phyloP scores from a whole-genome alignment of 176 grass and related monocot genomes.

The Olyra latifolia region DNA sequence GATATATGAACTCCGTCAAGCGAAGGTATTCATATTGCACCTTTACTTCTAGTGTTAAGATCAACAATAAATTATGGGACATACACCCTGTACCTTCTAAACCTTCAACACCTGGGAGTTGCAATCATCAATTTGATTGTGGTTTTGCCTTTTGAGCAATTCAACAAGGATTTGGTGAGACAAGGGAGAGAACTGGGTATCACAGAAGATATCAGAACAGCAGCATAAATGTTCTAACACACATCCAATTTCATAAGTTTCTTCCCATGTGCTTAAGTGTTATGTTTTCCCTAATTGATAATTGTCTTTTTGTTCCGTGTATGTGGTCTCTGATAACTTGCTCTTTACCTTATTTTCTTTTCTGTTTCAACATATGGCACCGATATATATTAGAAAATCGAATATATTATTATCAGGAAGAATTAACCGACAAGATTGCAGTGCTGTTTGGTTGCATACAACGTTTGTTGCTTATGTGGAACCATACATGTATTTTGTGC shows the following conservation, averaged over 20 bases:
- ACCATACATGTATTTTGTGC: neutral
- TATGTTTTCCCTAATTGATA: neutral
- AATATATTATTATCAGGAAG: neutral
- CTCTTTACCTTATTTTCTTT: neutral
- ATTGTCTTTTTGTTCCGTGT: neutral
- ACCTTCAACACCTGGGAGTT: neutral
- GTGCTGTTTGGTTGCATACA: neutral
- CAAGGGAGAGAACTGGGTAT: neutral
- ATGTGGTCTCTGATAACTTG: neutral
- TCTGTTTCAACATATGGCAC: neutral
- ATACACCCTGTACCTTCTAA: neutral
- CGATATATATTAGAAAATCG: neutral
- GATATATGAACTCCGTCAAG: conserved; percentile 94
- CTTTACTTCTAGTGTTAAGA: neutral
- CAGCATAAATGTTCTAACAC: neutral
- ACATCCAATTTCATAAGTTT: neutral
- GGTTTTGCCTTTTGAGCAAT: neutral
- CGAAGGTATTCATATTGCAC: conserved; percentile 60
- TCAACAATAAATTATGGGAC: neutral
- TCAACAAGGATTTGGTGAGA: neutral
- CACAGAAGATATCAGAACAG: neutral
- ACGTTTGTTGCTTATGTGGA: neutral
- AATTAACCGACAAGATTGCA: neutral
- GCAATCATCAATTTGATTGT: conserved; percentile 1
- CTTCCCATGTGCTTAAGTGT: neutral